Base-by-base conservation (phyloP, 2,329 filamentous ascomycete species). In the Ophiostoma quercus region DNA sequence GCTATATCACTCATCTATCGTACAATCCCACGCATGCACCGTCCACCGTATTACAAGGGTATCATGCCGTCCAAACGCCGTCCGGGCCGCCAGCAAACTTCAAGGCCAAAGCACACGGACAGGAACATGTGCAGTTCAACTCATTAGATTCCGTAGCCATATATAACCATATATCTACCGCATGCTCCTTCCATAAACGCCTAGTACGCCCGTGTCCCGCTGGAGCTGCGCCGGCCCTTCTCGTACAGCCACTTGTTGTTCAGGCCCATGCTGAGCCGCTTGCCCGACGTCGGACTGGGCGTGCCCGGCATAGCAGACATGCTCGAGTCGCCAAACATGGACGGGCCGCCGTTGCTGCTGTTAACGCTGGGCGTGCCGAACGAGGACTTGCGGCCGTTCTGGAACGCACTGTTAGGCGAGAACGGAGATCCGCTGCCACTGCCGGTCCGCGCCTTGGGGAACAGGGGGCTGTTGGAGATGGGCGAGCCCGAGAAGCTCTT, bases 171-270 rank as follows among this genome's bases (percentile, higher is more conserved):
- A 47, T 47, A n/a, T 37, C 11, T 39, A 63, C 8, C 34, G 39
- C 39, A 19, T 5, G 8, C 19, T 2, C 19, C 2, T n/a, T 25
- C 25, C 22, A 25, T 32, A 19, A 19, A 1, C 25, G 8, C 11
- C 43, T 60, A 73, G 60, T 72, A 72, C 29, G 73, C 25, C 34
- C 73, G 70, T 1, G 68, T 63, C 29, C 70, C 71, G 69, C 82
- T 78, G 68, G 84, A 82, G 74, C 84, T 81, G 77, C 88, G 78
- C 77, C 88, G 82, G 75, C 91, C 90, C 80, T 89, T 92, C 79
- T 97, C 92, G 77, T 97, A 98, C 71, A 97, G 79, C 94, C 94
- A 98, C 81, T 95, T 96, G 81, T 88, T 97, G 79, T 94, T 97
- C 76, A 97, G 77, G 0, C 88, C 88, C 68, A 96, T 87, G 74